Evolutionary conservation across 164 flowering plant genomes (phyloP).

Genomic region (Hamamelis virginiana): DNA sequence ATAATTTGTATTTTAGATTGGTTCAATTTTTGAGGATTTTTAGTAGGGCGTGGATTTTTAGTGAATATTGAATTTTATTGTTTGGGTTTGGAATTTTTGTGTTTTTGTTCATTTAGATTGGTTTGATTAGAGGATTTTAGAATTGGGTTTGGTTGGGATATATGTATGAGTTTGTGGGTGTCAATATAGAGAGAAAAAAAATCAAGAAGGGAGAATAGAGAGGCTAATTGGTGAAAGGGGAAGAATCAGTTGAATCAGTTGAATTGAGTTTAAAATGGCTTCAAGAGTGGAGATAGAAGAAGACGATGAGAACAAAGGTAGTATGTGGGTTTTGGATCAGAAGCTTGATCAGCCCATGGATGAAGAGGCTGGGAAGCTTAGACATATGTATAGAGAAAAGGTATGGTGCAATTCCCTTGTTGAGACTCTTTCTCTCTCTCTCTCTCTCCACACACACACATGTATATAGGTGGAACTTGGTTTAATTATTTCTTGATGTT

Average conservation of each 20-base stretch:
- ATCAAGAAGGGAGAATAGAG: neutral
- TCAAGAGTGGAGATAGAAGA: conserved; percentile 36
- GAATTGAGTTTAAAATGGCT: conserved; percentile 20
- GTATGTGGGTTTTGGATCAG: conserved; percentile 97
- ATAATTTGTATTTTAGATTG: neutral
- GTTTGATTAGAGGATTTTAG: neutral
- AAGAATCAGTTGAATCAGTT: neutral
- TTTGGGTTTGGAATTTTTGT: neutral
- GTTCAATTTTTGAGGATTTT: neutral
- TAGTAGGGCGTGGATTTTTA: conserved; percentile 7
- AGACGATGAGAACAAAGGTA: conserved; percentile 41
- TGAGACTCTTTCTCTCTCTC: neutral
- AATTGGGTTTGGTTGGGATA: neutral
- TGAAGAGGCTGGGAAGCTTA: conserved; percentile 90
- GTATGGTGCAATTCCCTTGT: conserved; percentile 26
- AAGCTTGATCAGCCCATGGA: conserved; percentile 99
- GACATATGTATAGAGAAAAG: conserved; percentile 75
- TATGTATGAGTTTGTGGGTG: neutral
- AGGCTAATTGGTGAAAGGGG: neutral
- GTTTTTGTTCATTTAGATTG: neutral
- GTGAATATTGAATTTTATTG: conserved; percentile 2
- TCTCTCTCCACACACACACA: neutral
- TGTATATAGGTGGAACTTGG: too few relatives aligned
- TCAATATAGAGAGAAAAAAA: neutral
- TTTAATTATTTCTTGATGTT: too few relatives aligned